Conservation (phyloP, 2,329 filamentous ascomycete species). For the Shiraia sp. region DNA sequence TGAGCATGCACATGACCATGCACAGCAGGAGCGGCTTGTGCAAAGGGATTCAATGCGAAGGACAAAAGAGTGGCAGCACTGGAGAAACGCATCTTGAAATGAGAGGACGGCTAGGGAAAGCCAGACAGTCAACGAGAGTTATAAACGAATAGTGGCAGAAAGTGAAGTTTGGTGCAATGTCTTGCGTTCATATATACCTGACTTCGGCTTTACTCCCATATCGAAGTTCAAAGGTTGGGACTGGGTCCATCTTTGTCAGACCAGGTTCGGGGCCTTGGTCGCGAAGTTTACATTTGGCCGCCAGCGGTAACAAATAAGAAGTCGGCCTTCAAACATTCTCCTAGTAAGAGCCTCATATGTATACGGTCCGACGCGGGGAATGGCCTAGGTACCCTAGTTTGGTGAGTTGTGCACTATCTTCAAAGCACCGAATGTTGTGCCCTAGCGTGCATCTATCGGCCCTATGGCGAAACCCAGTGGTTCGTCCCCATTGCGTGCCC, state of each 20-base stretch:
- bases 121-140: constrained; percentile 10
- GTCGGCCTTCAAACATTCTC: neutral
- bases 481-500: too few relatives aligned
- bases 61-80: constrained; percentile 22
- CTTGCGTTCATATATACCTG: neutral
- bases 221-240: neutral
- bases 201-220: constrained; percentile 1
- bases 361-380: constrained; percentile 1
- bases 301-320: constrained; percentile 2
- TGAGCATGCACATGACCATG: constrained; percentile 7
- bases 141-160: neutral
- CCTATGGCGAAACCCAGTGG: neutral
- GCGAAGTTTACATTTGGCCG: constrained; percentile 15
- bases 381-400: too few relatives aligned
- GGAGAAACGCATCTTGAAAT: constrained; percentile 25
- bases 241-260: constrained; percentile 1
- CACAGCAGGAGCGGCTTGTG: constrained; percentile 15
- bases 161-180: neutral
- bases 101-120: constrained; percentile 25
- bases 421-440: too few relatives aligned
- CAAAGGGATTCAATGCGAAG: constrained; percentile 14
- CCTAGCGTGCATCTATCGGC: constrained; percentile 1
- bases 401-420: too few relatives aligned
- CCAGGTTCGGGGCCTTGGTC: constrained; percentile 7
- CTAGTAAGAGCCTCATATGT: neutral